Evolutionary conservation across 495 filamentous ascomycete species (phyloP).

Genomic region (Sabuloglossum arenarium): DNA sequence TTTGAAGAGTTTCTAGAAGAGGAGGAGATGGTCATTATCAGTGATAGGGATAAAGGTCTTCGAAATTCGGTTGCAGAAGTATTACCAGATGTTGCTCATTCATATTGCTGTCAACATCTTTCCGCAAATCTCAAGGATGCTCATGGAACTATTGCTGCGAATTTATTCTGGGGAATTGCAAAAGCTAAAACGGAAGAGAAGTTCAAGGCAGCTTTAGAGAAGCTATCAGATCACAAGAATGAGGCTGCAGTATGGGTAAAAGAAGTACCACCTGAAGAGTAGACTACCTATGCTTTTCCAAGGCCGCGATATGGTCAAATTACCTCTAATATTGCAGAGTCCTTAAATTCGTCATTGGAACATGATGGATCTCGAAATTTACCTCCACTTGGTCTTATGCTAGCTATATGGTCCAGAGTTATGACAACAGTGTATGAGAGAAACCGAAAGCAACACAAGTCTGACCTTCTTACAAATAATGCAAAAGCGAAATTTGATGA

Average conservation of each 20-base stretch:
- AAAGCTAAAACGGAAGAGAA: neutral
- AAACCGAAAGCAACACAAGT: neutral
- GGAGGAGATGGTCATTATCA: neutral
- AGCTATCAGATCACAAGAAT: neutral
- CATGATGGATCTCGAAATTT: neutral
- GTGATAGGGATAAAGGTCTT: neutral
- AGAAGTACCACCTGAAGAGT: neutral
- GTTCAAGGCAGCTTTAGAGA: neutral
- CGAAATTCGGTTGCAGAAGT: neutral
- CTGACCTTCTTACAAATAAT: neutral
- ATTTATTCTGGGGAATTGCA: neutral
- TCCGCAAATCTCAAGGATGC: neutral
- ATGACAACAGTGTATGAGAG: neutral
- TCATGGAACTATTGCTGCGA: neutral
- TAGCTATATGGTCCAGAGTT: neutral
- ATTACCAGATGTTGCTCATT: neutral
- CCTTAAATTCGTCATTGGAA: neutral
- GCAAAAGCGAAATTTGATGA: neutral
- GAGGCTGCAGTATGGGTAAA: neutral
- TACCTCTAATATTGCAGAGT: neutral
- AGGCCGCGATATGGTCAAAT: neutral
- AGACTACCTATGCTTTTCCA: neutral
- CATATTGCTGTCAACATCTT: constrained; percentile 20
- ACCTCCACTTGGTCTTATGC: neutral
- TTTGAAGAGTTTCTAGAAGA: neutral